Evolutionary conservation across 805 yeast species (phyloP), one percentile per base, ranked within the genome.

Genomic region (Myxozyma udenii): DNA sequence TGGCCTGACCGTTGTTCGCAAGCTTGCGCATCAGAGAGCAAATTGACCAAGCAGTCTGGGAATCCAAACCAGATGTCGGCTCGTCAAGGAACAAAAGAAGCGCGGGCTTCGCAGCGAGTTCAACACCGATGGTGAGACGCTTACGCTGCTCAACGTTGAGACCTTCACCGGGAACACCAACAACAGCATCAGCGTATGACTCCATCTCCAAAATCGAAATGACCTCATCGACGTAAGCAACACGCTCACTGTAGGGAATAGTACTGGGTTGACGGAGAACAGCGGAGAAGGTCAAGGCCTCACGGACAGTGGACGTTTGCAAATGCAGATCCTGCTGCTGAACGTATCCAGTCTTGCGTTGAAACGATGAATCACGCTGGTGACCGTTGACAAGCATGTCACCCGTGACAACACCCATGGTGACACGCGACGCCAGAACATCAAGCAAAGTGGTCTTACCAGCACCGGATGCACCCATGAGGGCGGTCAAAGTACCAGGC

Each of bases 401-500:
- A 63, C 87, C 86, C 33, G 87, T 78, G 37, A 85, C 79, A 16
- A 79, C 81, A 69, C 91, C 93, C 68, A 78, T 73, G 39, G 81
- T 78, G 47, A 84, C 78, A 69, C 91, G 78, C 62, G 81, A 85
- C 21, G 88, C 82, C 56, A 85, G 74, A 60, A 84, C 83, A 67
- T 85, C 84, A 60, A 85, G 74, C 50, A 85, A 45, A 3, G 60
- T 85, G 24, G 93, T 85, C 64, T 85, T 85, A 72, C 93, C 93
- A 46, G 93, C 93, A 72, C 93, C 93, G 30, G 93, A 85, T 40
- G 84, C 85, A 63, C 93, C 93, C 85, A 81, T 80, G 46, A 81
- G 68, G 3, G 93, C 93, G 46, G 91, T 85, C 64, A 85, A 71
- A 42, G 88, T 84, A 58, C 90, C 90, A 7, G 90, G 90, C 64